Evolutionary conservation across 2,329 filamentous ascomycete species (phyloP).

Genomic region (Verticillium isaacii): DNA sequence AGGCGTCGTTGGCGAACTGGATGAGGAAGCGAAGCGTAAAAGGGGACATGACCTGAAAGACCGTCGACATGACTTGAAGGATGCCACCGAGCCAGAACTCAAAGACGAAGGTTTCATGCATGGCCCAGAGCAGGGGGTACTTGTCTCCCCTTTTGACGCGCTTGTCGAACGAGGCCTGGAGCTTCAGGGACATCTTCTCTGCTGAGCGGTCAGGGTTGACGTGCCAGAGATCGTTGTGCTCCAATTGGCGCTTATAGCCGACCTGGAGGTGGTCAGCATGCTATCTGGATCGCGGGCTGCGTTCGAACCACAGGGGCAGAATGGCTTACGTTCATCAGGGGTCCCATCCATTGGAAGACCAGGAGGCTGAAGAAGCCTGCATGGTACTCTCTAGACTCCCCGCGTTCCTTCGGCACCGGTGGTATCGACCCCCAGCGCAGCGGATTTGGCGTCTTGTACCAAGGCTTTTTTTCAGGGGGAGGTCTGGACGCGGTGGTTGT

Average conservation of each 20-base stretch:
- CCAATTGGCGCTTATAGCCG: slow-evolving; percentile 80
- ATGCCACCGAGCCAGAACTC: slow-evolving; percentile 84
- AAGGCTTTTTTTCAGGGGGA: slow-evolving; percentile 43
- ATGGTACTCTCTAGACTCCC: slow-evolving; percentile 61
- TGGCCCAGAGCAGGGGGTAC: slow-evolving; percentile 70
- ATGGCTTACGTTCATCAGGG: slow-evolving; percentile 68
- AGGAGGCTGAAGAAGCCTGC: slow-evolving; percentile 71
- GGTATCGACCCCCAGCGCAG: slow-evolving; percentile 54
- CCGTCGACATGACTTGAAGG: slow-evolving; percentile 67
- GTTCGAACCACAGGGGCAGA: not conserved
- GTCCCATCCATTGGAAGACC: slow-evolving; percentile 86
- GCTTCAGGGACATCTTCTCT: slow-evolving; percentile 60
- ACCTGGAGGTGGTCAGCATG: slow-evolving; percentile 38
- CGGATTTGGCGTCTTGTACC: slow-evolving; percentile 60
- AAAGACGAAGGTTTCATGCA: slow-evolving; percentile 79
- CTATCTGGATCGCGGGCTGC: not conserved
- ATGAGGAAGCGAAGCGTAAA: slow-evolving; percentile 86
- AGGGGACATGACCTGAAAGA: slow-evolving; percentile 77
- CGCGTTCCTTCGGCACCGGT: slow-evolving; percentile 48
- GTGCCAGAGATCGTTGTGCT: slow-evolving; percentile 80
- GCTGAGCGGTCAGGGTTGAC: slow-evolving; percentile 79
- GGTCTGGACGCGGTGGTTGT: slow-evolving; percentile 33
- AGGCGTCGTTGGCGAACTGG: slow-evolving; percentile 76
- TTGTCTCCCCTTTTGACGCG: slow-evolving; percentile 65
- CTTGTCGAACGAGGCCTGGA: slow-evolving; percentile 64